These are phyloP conservation scores for Potentilla sterilis DNA, from an alignment of 306 rosid species.

Conservation along the genomic window DNA sequence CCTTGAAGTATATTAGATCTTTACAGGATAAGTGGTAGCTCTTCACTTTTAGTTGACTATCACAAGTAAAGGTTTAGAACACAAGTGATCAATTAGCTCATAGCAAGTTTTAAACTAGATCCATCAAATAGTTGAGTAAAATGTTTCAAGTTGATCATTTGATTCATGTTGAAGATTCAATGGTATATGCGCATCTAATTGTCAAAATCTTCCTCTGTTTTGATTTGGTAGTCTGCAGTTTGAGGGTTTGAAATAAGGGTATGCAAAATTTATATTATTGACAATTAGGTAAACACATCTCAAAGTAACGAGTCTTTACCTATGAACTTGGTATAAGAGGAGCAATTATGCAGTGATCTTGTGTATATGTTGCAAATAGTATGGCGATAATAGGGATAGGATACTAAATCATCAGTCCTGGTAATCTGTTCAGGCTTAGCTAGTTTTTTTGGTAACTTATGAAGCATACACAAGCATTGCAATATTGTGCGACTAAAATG, in stretches of 20 bases:
- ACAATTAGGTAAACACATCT: not conserved
- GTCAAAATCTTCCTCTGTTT: not conserved
- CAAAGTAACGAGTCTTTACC: not conserved
- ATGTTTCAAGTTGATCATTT: not conserved
- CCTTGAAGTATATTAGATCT: not conserved
- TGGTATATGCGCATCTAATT: not conserved
- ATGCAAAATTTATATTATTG: not conserved
- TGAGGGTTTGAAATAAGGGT: not conserved
- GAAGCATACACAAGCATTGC: not conserved
- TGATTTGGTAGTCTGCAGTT: conserved; percentile 5
- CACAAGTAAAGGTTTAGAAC: not conserved
- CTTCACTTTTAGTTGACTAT: not conserved
- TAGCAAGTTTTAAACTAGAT: not conserved
- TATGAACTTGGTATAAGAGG: not conserved
- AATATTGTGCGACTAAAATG: not conserved
- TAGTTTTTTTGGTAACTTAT: not conserved
- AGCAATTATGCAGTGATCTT: not conserved
- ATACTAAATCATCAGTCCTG: not conserved
- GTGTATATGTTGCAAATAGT: not conserved
- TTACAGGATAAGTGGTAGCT: not conserved
- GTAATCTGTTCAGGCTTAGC: not conserved
- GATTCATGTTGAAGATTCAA: not conserved
- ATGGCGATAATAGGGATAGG: not conserved
- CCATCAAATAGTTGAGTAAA: not conserved
- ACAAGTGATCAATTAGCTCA: not conserved